A percentile compares a stretch with the other conserved stretches of the same genome.
Evolutionary conservation across 495 filamentous ascomycete species (phyloP).

Genomic region (Penicillium soppii): DNA sequence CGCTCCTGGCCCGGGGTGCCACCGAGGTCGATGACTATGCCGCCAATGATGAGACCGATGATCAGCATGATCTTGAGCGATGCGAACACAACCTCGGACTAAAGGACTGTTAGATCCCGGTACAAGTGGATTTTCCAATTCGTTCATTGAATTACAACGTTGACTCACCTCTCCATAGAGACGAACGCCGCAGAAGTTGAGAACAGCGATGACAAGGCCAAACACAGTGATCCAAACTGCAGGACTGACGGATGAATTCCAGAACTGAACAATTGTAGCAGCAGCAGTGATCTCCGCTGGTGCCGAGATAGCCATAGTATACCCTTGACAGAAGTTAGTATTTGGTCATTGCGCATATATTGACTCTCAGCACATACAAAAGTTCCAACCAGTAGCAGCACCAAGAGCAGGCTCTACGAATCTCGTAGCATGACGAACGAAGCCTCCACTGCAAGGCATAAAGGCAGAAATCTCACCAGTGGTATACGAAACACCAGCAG

Average conservation of each 20-base stretch:
- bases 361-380: conserved; percentile 14
- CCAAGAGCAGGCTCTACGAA: conserved; percentile 30
- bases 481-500: conserved; percentile 18
- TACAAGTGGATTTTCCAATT: too few species aligned
- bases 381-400: conserved; percentile 31
- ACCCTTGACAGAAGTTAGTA: conserved; percentile 2
- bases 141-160: too few species aligned
- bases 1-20: neutral
- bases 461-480: conserved; percentile 27
- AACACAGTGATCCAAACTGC: conserved; percentile 47
- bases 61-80: conserved; percentile 42
- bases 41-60: conserved; percentile 1
- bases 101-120: neutral
- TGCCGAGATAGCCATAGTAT: conserved; percentile 31
- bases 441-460: conserved; percentile 23
- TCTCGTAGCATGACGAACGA: conserved; percentile 22
- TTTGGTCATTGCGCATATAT: neutral
- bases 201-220: conserved; percentile 41
- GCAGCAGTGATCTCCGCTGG: conserved; percentile 36
- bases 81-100: conserved; percentile 40
- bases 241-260: conserved; percentile 29
- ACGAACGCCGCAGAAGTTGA: conserved; percentile 29
- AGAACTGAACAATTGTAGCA: conserved; percentile 50
- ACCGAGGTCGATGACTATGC: conserved; percentile 1
- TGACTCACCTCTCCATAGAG: conserved; percentile 42